A percentile compares a stretch with the other conserved stretches of the same genome.
Conservation (phyloP, 2,329 filamentous ascomycete genomes). For the Torrubiellomyces zombiae region DNA sequence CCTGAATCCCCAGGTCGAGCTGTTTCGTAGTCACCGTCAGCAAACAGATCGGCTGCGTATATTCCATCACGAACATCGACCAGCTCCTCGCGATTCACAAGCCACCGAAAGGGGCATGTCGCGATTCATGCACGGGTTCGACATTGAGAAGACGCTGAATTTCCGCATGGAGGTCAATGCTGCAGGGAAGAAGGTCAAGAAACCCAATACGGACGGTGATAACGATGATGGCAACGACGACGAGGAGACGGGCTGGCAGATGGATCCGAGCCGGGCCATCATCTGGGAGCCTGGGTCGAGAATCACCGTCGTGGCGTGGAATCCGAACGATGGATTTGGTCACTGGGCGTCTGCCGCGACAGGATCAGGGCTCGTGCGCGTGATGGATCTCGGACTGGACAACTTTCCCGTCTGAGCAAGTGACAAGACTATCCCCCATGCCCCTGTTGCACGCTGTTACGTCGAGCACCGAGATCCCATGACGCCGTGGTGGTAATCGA, state of each 20-base stretch:
- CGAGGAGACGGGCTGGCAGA: constrained; percentile 14
- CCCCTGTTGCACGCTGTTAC: too few relatives aligned
- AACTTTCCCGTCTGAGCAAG: constrained; percentile 5
- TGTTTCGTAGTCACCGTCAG: constrained; percentile 17
- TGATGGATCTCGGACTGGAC: constrained; percentile 48
- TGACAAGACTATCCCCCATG: too few relatives aligned
- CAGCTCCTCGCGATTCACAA: constrained; percentile 14
- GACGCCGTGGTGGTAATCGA: constrained; percentile 63
- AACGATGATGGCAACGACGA: constrained; percentile 13
- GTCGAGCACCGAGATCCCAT: constrained; percentile 31
- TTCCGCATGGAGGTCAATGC: constrained; percentile 23
- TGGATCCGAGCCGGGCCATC: constrained; percentile 25
- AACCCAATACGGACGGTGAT: constrained; percentile 14
- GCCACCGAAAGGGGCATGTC: constrained; percentile 25
- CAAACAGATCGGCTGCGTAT: constrained; percentile 20
- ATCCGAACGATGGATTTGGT: constrained; percentile 47
- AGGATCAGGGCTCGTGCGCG: constrained; percentile 48
- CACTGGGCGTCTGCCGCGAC: constrained; percentile 51
- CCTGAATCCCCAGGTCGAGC: constrained; percentile 20
- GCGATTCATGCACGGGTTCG: constrained; percentile 35
- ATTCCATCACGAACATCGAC: constrained; percentile 37
- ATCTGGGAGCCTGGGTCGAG: constrained; percentile 47
- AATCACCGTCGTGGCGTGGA: constrained; percentile 48
- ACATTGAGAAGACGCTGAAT: constrained; percentile 31
- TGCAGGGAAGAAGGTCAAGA: constrained; percentile 18